Evolutionary conservation across 2,329 filamentous ascomycete genomes (phyloP), one percentile per base, ranked within the genome.

Genomic region (Colletotrichum horii): DNA sequence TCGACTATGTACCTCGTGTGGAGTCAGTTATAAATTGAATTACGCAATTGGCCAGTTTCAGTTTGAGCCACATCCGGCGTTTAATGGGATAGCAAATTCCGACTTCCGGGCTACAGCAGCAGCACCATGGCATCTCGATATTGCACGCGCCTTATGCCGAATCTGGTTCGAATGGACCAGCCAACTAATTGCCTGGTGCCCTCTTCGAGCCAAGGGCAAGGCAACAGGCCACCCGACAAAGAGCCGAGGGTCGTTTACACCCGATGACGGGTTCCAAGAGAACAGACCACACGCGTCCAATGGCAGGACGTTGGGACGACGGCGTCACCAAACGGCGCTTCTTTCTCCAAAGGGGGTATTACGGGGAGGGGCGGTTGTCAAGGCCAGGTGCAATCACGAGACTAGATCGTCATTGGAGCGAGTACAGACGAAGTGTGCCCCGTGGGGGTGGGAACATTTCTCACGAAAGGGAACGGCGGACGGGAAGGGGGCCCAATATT

Each of bases 391-490:
- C 24, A 34, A 64, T 30, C 62, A 38, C 69, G n/a, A 67, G 55
- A 66, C 69, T 75, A 28, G 55, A 58, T 28, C 38, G 36, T 66
- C 62, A 72, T 72, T 72, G 73, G 69, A 64, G 61, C 38, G 69
- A 62, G 58, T 62, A 64, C 38, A 62, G 52, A 69, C 52, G 55
- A 61, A 52, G 28, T 0, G 19, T 58, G 52, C 69, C 62, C 62
- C 69, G 55, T 67, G 62, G 68, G 68, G 72, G 62, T 43, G 38
- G 72, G 32, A 43, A 58, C 38, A 32, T 61, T 22, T 56, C 26
- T 32, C 16, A 6, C 56, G 48, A 34, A 60, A 28, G 43, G 28
- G 32, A 16, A 56, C n/a, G 19, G 61, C 22, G 64, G 32, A 38
- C 26, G 43, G 34, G 24, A 26, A n/a, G 4, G 26, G 43, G 32